Evolutionary conservation across 768 basidiomycete species (phyloP), one percentile per base, ranked within the genome.

Genomic region (Tubosaeta sp.): DNA sequence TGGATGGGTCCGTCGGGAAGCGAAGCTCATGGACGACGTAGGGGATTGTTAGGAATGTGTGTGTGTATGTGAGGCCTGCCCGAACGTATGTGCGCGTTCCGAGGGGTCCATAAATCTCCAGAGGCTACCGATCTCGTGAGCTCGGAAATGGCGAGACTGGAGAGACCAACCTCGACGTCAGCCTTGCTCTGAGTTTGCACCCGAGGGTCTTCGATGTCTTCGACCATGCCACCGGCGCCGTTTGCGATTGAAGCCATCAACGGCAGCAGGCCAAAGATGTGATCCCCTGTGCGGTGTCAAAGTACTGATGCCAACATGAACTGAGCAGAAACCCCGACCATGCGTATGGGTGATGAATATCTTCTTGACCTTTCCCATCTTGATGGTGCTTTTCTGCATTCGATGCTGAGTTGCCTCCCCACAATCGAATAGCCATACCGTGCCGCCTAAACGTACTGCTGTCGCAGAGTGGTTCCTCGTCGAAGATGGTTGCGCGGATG

Each of bases 291-390:
- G 7, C 29, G 29, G 29, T 25, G 26, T 51, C 39, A 29, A 29
- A 29, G 29, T 9, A 56, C 27, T 42, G 9, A n/a, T 16, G 29
- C 34, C 11, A 25, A 46, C 17, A 17, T 4, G 37, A 16, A 45
- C 11, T 38, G 43, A 46, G 11, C 2, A 11, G 3, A 31, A 42
- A 26, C 12, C 43, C 57, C 33, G 51, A 89, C 91, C 91, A 71
- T 94, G 92, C 0, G 87, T 87, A 70, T 95, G 92, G 1, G 92
- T 93, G 54, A 94, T 83, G 65, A 93, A 92, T 26, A 95, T 81
- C 67, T 91, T 91, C 53, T 80, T 77, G 44, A 93, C 85, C 62
- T 68, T 84, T 29, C 88, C 85, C 83, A 90, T 86, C 67, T 82
- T 87, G n/a, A 93, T 75, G 2, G 50, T 58, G 55, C 85, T 87